phyloP scores from a whole-genome alignment of 306 rosid genomes.

The Cicer yamashitae region DNA sequence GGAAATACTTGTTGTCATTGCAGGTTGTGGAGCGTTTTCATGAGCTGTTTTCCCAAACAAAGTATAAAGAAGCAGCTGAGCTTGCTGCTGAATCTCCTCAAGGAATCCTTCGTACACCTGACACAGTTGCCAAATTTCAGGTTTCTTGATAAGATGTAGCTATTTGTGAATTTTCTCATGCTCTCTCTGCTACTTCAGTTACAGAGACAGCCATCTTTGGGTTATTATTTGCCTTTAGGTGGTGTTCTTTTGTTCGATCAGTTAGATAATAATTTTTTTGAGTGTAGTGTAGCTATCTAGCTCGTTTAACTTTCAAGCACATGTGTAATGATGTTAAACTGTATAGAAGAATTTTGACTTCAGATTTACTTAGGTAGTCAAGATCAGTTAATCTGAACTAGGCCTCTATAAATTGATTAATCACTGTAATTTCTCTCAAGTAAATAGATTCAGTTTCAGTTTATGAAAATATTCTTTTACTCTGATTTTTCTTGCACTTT shows the following conservation, averaged over 20 bases:
- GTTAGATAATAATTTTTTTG: neutral
- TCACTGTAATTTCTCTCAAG: conserved; percentile 12
- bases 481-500: neutral
- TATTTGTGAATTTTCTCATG: conserved; percentile 10
- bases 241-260: conserved; percentile 13
- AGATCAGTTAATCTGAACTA: conserved; percentile 10
- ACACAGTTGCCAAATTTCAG: conserved; percentile 99
- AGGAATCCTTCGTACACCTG: conserved; percentile 97
- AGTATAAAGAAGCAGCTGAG: conserved; percentile 99
- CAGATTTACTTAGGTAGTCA: neutral
- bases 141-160: conserved; percentile 47
- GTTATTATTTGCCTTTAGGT: conserved; percentile 16
- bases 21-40: conserved; percentile 99
- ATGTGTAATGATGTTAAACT: neutral
- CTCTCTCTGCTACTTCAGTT: conserved; percentile 17
- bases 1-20: conserved; percentile 40
- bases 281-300: neutral
- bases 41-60: conserved; percentile 97
- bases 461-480: neutral
- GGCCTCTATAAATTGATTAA: conserved; percentile 11
- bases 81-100: conserved; percentile 99
- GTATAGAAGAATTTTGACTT: neutral
- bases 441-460: conserved; percentile 12
- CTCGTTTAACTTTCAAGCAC: neutral
- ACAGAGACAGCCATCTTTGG: neutral